Base-by-base conservation (phyloP, 2,329 filamentous ascomycete species). In the Plenodomus lindquistii region DNA sequence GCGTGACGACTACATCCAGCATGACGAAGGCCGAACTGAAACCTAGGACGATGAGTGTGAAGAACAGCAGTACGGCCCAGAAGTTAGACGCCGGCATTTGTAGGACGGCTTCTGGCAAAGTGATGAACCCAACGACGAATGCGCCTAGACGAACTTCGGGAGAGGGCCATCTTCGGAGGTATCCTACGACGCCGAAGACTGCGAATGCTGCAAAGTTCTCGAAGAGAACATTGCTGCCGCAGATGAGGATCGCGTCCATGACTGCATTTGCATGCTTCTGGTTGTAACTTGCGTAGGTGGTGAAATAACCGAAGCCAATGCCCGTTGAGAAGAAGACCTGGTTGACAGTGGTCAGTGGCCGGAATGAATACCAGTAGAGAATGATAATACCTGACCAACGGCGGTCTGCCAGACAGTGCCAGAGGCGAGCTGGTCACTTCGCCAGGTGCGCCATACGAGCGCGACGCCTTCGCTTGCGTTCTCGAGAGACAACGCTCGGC, bases 281-380 rank as follows among this genome's bases (percentile, higher is more conserved):
- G 48, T 84, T 84, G 63, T 83, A 84, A 0, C 79, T 82, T 0
- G 81, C 81, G 53, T 84, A 84, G 0, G 77, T 79, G 0, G 80
- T 84, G 50, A 82, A 84, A 60, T 69, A 69, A 2, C 81, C 81
- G 55, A 84, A 83, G 1, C 80, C 81, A 21, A 84, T 79, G 3
- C 81, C 81, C 0, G 79, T 83, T 0, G 79, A 82, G 67, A 83
- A 84, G 65, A 84, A 84, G 38, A 84, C 81, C 50, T 85, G 82
- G 27, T n/a, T n/a, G n/a, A n/a, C n/a, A n/a, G n/a, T n/a, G n/a
- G n/a, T n/a, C n/a, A n/a, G n/a, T n/a, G n/a, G n/a, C n/a, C n/a
- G n/a, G n/a, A n/a, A n/a, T n/a, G n/a, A n/a, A n/a, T n/a, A n/a
- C n/a, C n/a, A n/a, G n/a, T n/a, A n/a, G n/a, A n/a, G n/a, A n/a